Evolutionary conservation across 495 filamentous ascomycete genomes (phyloP).

Genomic region (Penicillium manginii): DNA sequence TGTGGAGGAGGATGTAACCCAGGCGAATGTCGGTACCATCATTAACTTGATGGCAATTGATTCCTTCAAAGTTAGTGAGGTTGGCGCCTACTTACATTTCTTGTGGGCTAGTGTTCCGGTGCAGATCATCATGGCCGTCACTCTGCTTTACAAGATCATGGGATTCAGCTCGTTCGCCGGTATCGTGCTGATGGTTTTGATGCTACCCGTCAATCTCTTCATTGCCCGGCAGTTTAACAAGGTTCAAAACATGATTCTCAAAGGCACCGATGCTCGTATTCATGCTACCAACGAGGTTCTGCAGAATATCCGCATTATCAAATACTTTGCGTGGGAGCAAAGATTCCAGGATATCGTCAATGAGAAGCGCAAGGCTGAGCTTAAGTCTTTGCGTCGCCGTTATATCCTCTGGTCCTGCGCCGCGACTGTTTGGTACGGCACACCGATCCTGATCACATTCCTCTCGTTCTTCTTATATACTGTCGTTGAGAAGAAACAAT

Average conservation of each 20-base stretch:
- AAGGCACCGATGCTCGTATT: slow-evolving; percentile 94
- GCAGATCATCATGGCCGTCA: slow-evolving; percentile 73
- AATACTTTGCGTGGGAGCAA: slow-evolving; percentile 98
- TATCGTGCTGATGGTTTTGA: slow-evolving; percentile 85
- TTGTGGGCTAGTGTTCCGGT: slow-evolving; percentile 84
- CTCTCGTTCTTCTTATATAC: slow-evolving; percentile 95
- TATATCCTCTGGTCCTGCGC: slow-evolving; percentile 92
- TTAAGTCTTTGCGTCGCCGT: slow-evolving; percentile 74
- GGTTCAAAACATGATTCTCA: slow-evolving; percentile 88
- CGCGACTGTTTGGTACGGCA: slow-evolving; percentile 95
- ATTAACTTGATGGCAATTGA: slow-evolving; percentile 99
- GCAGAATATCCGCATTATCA: slow-evolving; percentile 98
- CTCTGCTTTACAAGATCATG: slow-evolving; percentile 84
- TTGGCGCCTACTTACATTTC: slow-evolving; percentile 90
- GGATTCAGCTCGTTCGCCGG: slow-evolving; percentile 93
- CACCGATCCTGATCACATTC: slow-evolving; percentile 93
- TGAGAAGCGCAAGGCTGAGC: slow-evolving; percentile 80
- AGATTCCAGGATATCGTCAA: slow-evolving; percentile 86
- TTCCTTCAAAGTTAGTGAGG: slow-evolving; percentile 96
- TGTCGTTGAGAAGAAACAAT: slow-evolving; percentile 81
- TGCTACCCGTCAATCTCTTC: slow-evolving; percentile 85
- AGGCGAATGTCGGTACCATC: slow-evolving; percentile 92
- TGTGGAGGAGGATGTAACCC: slow-evolving; percentile 58
- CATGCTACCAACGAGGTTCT: slow-evolving; percentile 96
- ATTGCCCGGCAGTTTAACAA: slow-evolving; percentile 83